A percentile compares a stretch with the other conserved stretches of the same genome.
Evolutionary conservation across 108 stramenopile species (phyloP).

Genomic region (Fistulifera pelliculosa): DNA sequence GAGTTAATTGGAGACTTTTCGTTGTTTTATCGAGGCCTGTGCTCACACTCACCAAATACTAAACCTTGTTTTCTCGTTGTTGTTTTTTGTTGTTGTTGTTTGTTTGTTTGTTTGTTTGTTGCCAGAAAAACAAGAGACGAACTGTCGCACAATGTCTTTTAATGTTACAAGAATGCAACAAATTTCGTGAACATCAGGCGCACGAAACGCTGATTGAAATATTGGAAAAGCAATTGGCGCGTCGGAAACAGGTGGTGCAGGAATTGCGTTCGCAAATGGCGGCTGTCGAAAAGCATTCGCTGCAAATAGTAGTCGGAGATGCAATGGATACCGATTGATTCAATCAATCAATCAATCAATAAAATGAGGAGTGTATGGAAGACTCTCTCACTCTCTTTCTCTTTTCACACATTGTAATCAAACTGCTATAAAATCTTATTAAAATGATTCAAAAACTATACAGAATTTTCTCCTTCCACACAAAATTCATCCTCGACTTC

Average conservation of each 20-base stretch:
- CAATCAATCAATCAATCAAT: no score
- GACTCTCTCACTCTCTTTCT: no score
- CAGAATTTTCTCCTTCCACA: no score
- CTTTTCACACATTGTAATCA: no score
- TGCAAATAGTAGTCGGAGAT: no score
- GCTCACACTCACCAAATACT: not conserved
- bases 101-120: conserved; percentile 5
- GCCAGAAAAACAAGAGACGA: conserved; percentile 61
- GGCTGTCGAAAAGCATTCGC: no score
- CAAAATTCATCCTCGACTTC: no score
- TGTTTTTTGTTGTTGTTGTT: not conserved
- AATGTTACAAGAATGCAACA: conserved; percentile 85
- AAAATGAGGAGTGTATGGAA: no score
- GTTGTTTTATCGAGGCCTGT: not conserved
- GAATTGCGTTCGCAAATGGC: conserved; percentile 18
- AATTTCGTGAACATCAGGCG: conserved; percentile 85
- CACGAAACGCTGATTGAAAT: conserved; percentile 67
- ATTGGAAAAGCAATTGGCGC: conserved; percentile 57
- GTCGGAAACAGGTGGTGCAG: conserved; percentile 30
- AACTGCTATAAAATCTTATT: no score
- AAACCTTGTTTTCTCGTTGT: not conserved
- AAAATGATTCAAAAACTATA: no score
- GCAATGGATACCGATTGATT: no score
- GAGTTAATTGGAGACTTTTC: not conserved
- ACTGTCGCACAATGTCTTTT: conserved; percentile 71